Evolutionary conservation across 2,329 filamentous ascomycete species (phyloP).

Genomic region (Zymoseptoria passerinii): DNA sequence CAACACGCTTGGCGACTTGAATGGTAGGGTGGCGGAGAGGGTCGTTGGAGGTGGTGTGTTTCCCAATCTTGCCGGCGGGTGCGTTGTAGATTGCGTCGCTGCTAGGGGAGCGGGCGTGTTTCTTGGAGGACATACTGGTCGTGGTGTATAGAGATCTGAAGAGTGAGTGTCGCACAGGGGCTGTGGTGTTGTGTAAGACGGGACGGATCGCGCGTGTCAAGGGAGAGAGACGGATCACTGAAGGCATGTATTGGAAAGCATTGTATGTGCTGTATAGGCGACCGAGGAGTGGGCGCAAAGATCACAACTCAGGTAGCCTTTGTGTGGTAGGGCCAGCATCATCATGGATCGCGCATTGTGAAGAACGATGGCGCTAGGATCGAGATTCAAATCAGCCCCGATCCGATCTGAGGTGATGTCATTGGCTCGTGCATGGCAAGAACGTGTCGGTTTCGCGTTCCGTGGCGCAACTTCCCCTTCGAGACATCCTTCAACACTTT

Average conservation of each 20-base stretch:
- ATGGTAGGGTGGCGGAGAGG: constrained; percentile 37
- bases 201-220: neutral
- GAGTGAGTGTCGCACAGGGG: neutral
- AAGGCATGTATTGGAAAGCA: neutral
- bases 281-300: neutral
- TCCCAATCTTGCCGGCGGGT: neutral
- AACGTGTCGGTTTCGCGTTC: neutral
- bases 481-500: neutral
- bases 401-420: neutral
- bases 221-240: neutral
- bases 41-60: constrained; percentile 1
- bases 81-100: neutral
- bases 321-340: neutral
- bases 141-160: neutral
- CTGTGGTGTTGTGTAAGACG: neutral
- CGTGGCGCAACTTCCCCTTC: too few relatives aligned
- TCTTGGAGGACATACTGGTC: constrained; percentile 10
- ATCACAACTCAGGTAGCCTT: neutral
- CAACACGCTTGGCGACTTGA: constrained; percentile 44
- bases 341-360: neutral
- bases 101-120: constrained; percentile 16
- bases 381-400: neutral
- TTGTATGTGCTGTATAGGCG: neutral
- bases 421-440: neutral
- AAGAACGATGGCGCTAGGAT: neutral